Evolutionary conservation across 164 flowering plant species (phyloP), one percentile per base, ranked within the genome.

Genomic region (Piper longum): DNA sequence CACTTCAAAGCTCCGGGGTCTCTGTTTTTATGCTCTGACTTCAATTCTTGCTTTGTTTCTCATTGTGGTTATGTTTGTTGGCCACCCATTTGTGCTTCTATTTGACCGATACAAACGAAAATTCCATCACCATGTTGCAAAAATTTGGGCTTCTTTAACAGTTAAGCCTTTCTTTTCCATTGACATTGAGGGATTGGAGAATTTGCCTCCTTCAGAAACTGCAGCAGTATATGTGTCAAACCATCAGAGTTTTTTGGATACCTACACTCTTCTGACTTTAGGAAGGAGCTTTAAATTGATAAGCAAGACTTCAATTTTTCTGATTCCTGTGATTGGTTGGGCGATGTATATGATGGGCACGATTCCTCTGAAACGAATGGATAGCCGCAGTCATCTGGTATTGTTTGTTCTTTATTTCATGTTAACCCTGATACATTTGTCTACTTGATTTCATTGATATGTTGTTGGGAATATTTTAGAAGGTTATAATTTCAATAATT

Each of bases 181-280:
- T 36, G 76, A 88, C 65, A 72, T 79, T 72, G 88, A 87, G 76
- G 99, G 99, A 48, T 71, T 88, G 75, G 88, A 90, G 71, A 88
- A 93, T 77, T 76, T 93, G 67, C 97, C 97, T 19, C 61, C 85
- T 6, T 66, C 83, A 41, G 85, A 87, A 61, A 71, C 78, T 64
- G 93, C 99, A 54, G 97, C 96, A 16, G 95, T 93, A 2, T 93
- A 87, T 73, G 93, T 93, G 68, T 87, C 99, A 57, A 93, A 91
- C 71, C 99, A 93, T 72, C 96, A 87, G 75, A 88, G 97, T 64
- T 90, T 88, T 74, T 66, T 93, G 51, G 99, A 93, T 77, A 90
- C 84, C 65, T 88, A 81, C 65, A 75, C 93, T 19, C 85, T 93
- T 72, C 81, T 93, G 48, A 83, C 81, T 64, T 85, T 93, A 43